Evolutionary conservation across 1,284 basidiomycete genomes (phyloP), one percentile per base, ranked within the genome.

Genomic region (Melampsora larici-populina): DNA sequence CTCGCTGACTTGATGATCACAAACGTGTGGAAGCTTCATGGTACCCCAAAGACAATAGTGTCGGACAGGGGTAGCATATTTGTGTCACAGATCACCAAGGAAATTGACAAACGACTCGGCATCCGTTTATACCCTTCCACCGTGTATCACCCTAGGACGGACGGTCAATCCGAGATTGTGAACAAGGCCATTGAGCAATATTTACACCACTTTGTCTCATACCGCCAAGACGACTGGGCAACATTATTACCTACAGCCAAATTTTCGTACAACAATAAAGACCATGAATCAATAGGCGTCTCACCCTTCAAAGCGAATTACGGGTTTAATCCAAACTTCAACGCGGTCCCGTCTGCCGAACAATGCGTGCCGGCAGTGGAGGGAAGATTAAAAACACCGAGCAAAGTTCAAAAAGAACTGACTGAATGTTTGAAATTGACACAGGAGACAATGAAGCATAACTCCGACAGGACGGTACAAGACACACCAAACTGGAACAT

Each of bases 181-280:
- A n/a, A n/a, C n/a, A n/a, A n/a, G n/a, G n/a, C n/a, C n/a, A n/a
- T n/a, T n/a, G n/a, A n/a, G n/a, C n/a, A n/a, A n/a, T n/a, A n/a
- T n/a, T n/a, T n/a, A n/a, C n/a, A n/a, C n/a, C n/a, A n/a, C n/a
- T n/a, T n/a, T n/a, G n/a, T n/a, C n/a, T n/a, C n/a, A n/a, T n/a
- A n/a, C n/a, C n/a, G n/a, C n/a, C n/a, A n/a, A n/a, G n/a, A n/a
- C n/a, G n/a, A n/a, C n/a, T n/a, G n/a, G n/a, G n/a, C n/a, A n/a
- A n/a, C n/a, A n/a, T n/a, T n/a, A 18, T 11, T 64, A 0, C 15
- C 62, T 33, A 64, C 24, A 6, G 62, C 62, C 2, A 26, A 64
- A 31, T 64, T 64, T 64, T 31, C 62, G 7, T 64, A 64, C 62
- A 64, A 64, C 62, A 64, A 64, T n/a, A 64, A 64, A 7, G 24